These are phyloP conservation scores for Neolentinus lepideus DNA, from an alignment of 1,284 basidiomycete species.

Conservation along the genomic window DNA sequence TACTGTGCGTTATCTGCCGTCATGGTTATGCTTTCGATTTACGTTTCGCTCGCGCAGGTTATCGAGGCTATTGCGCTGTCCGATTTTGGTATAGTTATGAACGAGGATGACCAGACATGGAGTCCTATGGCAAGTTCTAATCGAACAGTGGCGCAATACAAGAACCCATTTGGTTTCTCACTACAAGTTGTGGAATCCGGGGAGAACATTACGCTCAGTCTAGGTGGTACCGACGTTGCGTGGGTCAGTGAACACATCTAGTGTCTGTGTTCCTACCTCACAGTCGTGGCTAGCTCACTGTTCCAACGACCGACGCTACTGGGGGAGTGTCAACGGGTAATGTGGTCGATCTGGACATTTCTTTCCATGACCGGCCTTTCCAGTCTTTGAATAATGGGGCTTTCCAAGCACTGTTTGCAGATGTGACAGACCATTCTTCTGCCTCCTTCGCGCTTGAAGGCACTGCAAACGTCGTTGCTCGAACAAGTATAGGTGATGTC, in stretches of 20 bases:
- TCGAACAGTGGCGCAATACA: constrained; percentile 56
- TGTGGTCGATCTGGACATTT: constrained; percentile 46
- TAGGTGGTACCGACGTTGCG: constrained; percentile 46
- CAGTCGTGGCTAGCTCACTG: constrained; percentile 33
- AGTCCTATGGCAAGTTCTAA: constrained; percentile 55
- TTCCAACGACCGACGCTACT: constrained; percentile 42
- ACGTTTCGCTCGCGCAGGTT: constrained; percentile 29
- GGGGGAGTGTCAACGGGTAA: constrained; percentile 69
- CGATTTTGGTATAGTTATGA: constrained; percentile 53
- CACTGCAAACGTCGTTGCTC: constrained; percentile 52
- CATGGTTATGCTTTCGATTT: neutral
- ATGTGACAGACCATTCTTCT: constrained; percentile 44
- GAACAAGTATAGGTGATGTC: constrained; percentile 61
- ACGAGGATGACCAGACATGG: constrained; percentile 44
- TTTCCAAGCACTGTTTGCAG: constrained; percentile 53
- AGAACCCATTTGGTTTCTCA: constrained; percentile 76
- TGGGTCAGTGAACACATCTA: constrained; percentile 19
- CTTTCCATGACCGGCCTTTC: constrained; percentile 51
- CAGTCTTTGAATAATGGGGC: constrained; percentile 45
- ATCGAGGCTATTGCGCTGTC: constrained; percentile 61
- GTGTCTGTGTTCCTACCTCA: constrained; percentile 4
- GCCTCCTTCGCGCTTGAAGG: constrained; percentile 49
- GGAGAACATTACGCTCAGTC: constrained; percentile 47
- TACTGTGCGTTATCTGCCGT: constrained; percentile 24
- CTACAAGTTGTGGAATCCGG: constrained; percentile 55